These are phyloP conservation scores for Neopestalotiopsis clavispora DNA, from an alignment of 2,329 filamentous ascomycete species.

Conservation along the genomic window DNA sequence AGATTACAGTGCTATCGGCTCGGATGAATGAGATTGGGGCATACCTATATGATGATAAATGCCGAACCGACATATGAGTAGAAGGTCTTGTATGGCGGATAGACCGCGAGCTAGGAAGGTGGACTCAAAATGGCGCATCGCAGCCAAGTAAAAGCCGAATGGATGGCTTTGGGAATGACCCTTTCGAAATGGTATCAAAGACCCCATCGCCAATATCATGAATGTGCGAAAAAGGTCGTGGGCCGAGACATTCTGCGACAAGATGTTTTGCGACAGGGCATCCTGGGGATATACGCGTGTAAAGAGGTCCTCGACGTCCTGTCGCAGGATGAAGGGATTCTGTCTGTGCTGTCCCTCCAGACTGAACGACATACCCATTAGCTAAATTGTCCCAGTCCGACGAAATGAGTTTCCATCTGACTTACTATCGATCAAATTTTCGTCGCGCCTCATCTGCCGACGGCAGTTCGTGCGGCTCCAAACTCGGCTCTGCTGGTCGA, in stretches of 20 bases:
- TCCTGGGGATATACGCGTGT: constrained; percentile 25
- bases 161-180: constrained; percentile 39
- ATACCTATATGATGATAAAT: constrained; percentile 47
- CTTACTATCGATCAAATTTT: constrained; percentile 25
- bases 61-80: constrained; percentile 45
- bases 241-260: constrained; percentile 2
- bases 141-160: constrained; percentile 44
- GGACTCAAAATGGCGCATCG: constrained; percentile 36
- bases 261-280: neutral
- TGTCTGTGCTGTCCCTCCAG: constrained; percentile 29
- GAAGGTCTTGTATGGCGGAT: constrained; percentile 43
- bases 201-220: constrained; percentile 43
- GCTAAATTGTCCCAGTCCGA: too few relatives aligned
- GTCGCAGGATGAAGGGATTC: constrained; percentile 33
- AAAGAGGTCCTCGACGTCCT: constrained; percentile 27
- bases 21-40: neutral
- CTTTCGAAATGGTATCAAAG: constrained; percentile 38
- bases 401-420: neutral
- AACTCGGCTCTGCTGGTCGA: constrained; percentile 8
- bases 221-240: constrained; percentile 41
- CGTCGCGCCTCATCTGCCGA: constrained; percentile 16
- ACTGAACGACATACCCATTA: constrained; percentile 11
- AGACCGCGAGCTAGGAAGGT: constrained; percentile 37
- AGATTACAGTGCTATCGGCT: too few relatives aligned
- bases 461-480: constrained; percentile 20